A percentile compares a stretch with the other conserved stretches of the same genome.
Conservation (phyloP, 2,329 filamentous ascomycete genomes). For the Alternaria incomplexa region DNA sequence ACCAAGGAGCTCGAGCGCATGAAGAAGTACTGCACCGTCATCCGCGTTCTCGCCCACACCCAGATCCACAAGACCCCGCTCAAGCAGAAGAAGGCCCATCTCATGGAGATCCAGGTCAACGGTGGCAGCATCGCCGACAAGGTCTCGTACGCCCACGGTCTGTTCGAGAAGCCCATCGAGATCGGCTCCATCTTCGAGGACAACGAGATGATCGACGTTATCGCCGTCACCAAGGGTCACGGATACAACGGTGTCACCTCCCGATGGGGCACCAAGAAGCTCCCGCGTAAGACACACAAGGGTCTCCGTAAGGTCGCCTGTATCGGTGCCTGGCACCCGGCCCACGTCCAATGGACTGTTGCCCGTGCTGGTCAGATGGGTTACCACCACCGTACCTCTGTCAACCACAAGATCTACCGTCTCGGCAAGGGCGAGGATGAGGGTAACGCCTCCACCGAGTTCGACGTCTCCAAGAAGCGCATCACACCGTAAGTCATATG, state of each 20-base stretch:
- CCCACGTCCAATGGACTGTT: constrained; percentile 99
- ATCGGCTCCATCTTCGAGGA: constrained; percentile 96
- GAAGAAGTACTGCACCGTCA: constrained; percentile 99
- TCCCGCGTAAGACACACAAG: constrained; percentile 99
- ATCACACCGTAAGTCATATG: constrained; percentile 90
- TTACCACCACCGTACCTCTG: constrained; percentile 99
- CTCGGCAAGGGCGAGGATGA: constrained; percentile 92
- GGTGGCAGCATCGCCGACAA: constrained; percentile 95
- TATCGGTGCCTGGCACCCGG: constrained; percentile 99
- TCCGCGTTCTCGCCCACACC: constrained; percentile 98
- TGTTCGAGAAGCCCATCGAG: constrained; percentile 99
- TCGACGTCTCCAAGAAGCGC: constrained; percentile 98
- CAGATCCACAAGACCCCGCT: constrained; percentile 99
- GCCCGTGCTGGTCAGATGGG: constrained; percentile 99
- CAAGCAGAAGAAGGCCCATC: constrained; percentile 99
- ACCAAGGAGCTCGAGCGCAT: constrained; percentile 99
- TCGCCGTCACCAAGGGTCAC: constrained; percentile 99
- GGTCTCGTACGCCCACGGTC: constrained; percentile 91
- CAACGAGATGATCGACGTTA: constrained; percentile 99
- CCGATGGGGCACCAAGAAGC: constrained; percentile 99
- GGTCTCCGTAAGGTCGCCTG: constrained; percentile 99
- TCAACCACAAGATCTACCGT: constrained; percentile 99
- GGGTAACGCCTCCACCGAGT: constrained; percentile 90
- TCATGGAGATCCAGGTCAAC: constrained; percentile 99
- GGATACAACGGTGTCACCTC: constrained; percentile 96